A percentile compares a stretch with the other conserved stretches of the same genome.
Evolutionary conservation across 2,329 filamentous ascomycete genomes (phyloP).

Genomic region (Pseudocercospora pini-densiflorae): DNA sequence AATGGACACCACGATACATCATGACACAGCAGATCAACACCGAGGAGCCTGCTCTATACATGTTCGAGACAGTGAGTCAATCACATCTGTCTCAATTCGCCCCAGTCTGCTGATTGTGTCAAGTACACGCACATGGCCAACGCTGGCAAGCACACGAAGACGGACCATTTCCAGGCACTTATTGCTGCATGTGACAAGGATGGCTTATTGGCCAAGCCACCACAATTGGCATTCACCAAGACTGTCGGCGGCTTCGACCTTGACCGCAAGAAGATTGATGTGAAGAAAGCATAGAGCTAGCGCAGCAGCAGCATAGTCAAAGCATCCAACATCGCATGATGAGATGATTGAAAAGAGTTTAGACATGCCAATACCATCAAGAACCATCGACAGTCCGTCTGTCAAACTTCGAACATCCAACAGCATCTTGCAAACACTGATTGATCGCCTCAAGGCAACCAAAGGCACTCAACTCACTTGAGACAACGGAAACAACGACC

Average conservation of each 20-base stretch:
- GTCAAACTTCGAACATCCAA: not conserved
- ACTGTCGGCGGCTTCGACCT: conserved; percentile 29
- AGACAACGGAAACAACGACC: too few relatives aligned
- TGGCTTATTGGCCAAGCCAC: not conserved
- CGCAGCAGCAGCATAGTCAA: not conserved
- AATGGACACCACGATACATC: not conserved
- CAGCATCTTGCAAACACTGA: not conserved
- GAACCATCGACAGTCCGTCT: not conserved
- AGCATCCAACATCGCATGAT: not conserved
- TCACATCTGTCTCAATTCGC: not conserved
- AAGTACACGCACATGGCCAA: not conserved
- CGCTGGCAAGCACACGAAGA: not conserved
- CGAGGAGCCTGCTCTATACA: not conserved
- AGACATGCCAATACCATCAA: not conserved
- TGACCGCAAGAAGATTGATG: conserved; percentile 25
- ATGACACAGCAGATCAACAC: not conserved
- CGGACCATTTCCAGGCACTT: not conserved
- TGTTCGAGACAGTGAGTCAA: not conserved
- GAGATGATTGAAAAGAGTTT: not conserved
- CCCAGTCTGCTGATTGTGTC: not conserved
- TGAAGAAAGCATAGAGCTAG: not conserved
- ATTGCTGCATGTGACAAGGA: not conserved
- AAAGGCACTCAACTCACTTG: too few relatives aligned
- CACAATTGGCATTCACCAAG: conserved; percentile 18
- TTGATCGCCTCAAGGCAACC: not conserved